Evolutionary conservation across 83 land plant genomes (phyloP), one percentile per base, ranked within the genome.

Genomic region (Larix sibirica): DNA sequence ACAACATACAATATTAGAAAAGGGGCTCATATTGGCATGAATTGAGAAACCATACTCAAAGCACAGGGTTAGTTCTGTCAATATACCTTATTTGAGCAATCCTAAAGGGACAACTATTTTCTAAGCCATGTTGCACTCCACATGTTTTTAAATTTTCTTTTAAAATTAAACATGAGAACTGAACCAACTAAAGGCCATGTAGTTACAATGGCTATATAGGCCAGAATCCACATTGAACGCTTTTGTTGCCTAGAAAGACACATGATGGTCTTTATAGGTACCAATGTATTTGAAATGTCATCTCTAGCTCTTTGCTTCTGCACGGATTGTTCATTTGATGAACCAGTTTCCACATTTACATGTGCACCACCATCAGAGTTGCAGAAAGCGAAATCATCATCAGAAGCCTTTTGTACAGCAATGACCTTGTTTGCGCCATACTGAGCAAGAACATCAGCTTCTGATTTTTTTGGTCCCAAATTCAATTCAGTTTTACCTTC

Each of bases 121-220:
- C 77, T 21, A 21, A 26, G 17, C 83, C 62, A 60, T 31, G 78
- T 54, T 17, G 58, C 44, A 12, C 76, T 75, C 59, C 62, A 40
- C 24, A 82, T n/a, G 44, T 56, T 77, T 68, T 58, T 83, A 21
- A 82, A 21, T 79, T 85, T 91, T 62, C 81, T 86, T 75, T 56
- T 87, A 26, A 83, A 82, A 59, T 84, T 9, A 4, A 89, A 20
- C n/a, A 81, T 73, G 18, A 94, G 86, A 13, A 84, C 88, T 14
- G 96, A 85, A 47, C 99, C 97, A 24, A 94, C 79, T 58, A 95
- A 54, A 44, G 99, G 99, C 91, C 93, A 96, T 40, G 90, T 89
- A 5, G 99, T 90, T 16, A 88, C 78, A 28, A 96, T 81, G 50
- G 99, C 94, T 77, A 94, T 82, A 77, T 93, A 96, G 2, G 89